Conservation (phyloP, 192 early-diverging fungal species). For the Irineochytrium annulatum region DNA sequence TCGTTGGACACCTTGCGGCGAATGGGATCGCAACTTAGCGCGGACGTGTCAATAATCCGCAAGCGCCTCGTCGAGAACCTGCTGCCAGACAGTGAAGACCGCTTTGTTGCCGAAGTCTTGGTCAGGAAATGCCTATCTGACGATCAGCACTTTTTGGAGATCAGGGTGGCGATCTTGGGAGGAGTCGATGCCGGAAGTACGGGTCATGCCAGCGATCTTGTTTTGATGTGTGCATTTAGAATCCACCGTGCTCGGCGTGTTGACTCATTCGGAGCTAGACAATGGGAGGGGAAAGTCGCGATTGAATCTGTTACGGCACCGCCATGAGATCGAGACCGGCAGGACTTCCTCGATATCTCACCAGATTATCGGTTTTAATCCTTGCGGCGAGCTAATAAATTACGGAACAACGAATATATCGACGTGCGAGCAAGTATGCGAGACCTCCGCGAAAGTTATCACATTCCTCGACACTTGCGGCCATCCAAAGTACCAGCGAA, state of each 20-base stretch:
- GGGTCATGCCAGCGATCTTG: conserved; percentile 6
- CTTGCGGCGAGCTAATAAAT: conserved; percentile 68
- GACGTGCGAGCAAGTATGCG: conserved; percentile 83
- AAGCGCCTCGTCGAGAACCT: conserved; percentile 30
- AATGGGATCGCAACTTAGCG: conserved; percentile 61
- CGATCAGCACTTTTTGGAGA: conserved; percentile 67
- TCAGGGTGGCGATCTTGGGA: conserved; percentile 80
- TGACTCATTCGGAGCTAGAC: conserved; percentile 78
- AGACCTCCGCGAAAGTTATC: conserved; percentile 71
- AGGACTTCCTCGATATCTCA: conserved; percentile 83
- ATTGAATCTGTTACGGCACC: conserved; percentile 81
- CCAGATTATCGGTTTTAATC: conserved; percentile 82
- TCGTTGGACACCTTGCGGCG: conserved; percentile 58
- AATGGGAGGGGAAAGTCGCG: conserved; percentile 82
- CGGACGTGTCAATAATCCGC: conserved; percentile 65
- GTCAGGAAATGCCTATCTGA: conserved; percentile 60
- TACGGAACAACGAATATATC: conserved; percentile 70
- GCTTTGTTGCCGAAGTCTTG: conserved; percentile 72
- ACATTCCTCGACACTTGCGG: conserved; percentile 90
- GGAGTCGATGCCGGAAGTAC: conserved; percentile 64
- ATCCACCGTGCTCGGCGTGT: conserved; percentile 78
- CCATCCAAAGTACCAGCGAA: conserved; percentile 80
- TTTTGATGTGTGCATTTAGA: conserved; percentile 31
- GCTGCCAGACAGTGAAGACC: neutral
- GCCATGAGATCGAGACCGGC: conserved; percentile 87